Evolutionary conservation across 129 eudicot species (phyloP).

Genomic region (Saussurea involucrata): DNA sequence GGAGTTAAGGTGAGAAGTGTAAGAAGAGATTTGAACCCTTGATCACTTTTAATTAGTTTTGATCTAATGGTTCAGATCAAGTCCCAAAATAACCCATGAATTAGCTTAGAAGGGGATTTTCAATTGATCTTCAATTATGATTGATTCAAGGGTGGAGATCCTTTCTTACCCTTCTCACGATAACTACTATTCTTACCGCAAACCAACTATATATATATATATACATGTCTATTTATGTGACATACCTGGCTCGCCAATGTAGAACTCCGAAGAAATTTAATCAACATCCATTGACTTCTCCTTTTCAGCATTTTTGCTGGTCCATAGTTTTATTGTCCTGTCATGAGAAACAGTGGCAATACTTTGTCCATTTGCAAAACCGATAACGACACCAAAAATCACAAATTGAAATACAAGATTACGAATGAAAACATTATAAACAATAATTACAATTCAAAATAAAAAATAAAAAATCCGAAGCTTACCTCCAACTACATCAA

Average conservation of each 20-base stretch:
- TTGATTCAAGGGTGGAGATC: too few species aligned
- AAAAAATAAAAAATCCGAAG: not conserved
- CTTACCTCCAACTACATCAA: constrained; percentile 78
- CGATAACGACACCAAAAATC: not conserved
- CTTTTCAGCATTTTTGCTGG: constrained; percentile 42
- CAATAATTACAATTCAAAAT: not conserved
- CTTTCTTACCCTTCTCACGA: too few species aligned
- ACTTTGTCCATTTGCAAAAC: constrained; percentile 62
- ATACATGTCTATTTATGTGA: not conserved
- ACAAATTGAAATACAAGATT: not conserved
- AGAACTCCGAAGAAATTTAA: constrained; percentile 14
- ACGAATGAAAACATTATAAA: not conserved
- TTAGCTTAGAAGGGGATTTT: too few species aligned
- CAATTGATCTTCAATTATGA: too few species aligned
- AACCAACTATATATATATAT: not conserved
- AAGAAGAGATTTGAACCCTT: too few species aligned
- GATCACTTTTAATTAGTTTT: too few species aligned
- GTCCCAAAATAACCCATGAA: too few species aligned
- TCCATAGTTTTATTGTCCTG: constrained; percentile 67
- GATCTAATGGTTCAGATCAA: too few species aligned
- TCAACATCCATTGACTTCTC: constrained; percentile 71
- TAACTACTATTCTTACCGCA: too few species aligned
- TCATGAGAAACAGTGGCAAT: constrained; percentile 70
- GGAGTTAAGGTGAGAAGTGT: too few species aligned
- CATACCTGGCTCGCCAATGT: not conserved